Evolutionary conservation across 805 yeast genomes (phyloP).

Genomic region (Isabelozyma gotoi): DNA sequence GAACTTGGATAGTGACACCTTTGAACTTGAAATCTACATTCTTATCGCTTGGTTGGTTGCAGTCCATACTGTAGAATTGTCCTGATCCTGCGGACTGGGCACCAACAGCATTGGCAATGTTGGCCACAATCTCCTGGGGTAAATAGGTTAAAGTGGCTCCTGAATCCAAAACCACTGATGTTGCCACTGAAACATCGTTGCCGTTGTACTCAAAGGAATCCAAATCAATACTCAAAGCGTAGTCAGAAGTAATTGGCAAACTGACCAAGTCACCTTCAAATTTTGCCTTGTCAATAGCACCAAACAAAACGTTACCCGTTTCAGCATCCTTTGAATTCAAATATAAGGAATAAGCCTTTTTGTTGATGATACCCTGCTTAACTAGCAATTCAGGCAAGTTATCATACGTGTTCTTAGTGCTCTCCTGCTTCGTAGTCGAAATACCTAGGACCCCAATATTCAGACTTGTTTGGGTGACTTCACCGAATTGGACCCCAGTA

Average conservation of each 20-base stretch:
- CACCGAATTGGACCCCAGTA: slow-evolving; percentile 61
- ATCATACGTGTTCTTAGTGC: slow-evolving; percentile 18
- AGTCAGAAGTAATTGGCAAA: slow-evolving; percentile 2
- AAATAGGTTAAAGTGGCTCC: slow-evolving; percentile 20
- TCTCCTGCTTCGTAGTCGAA: background rate
- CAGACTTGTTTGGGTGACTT: slow-evolving; percentile 65
- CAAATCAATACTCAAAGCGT: background rate
- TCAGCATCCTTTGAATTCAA: slow-evolving; percentile 7
- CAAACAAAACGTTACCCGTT: slow-evolving; percentile 8
- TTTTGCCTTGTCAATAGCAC: slow-evolving; percentile 12
- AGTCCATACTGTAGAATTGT: too few relatives aligned
- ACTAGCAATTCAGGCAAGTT: slow-evolving; percentile 25
- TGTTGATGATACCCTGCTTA: slow-evolving; percentile 21
- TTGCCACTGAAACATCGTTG: slow-evolving; percentile 1
- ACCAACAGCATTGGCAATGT: too few relatives aligned
- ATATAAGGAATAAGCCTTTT: slow-evolving; percentile 24
- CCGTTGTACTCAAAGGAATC: background rate
- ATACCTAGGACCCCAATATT: slow-evolving; percentile 72
- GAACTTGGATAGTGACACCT: slow-evolving; percentile 10
- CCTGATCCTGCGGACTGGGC: too few relatives aligned
- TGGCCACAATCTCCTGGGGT: slow-evolving; percentile 8
- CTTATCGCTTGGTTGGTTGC: too few relatives aligned
- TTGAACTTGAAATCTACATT: slow-evolving; percentile 7
- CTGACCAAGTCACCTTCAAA: slow-evolving; percentile 6
- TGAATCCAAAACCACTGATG: slow-evolving; percentile 15